These are phyloP conservation scores for Umbelopsis vinacea DNA, from an alignment of 192 early-diverging fungal genomes.

Conservation along the genomic window DNA sequence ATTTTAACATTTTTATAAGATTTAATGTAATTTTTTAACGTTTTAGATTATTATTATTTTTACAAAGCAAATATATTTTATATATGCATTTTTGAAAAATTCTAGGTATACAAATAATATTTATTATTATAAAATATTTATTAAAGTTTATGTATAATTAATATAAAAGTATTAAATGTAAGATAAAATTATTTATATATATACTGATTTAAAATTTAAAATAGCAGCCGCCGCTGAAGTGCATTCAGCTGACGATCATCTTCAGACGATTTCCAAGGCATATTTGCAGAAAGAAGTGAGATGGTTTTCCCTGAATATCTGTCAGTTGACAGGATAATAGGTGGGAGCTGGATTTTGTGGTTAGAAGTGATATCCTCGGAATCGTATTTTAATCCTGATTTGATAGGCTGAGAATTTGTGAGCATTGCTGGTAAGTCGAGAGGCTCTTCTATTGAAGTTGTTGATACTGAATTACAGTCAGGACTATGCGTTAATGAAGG, in stretches of 20 bases:
- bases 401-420: neutral
- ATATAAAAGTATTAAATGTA: neutral
- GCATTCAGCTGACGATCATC: neutral
- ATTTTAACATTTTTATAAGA: too few species aligned
- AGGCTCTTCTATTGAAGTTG: neutral
- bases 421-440: neutral
- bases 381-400: neutral
- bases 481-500: neutral
- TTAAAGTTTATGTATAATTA: neutral
- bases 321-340: neutral
- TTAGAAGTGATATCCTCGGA: neutral
- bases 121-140: neutral
- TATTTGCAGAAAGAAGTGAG: neutral
- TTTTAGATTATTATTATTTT: too few species aligned
- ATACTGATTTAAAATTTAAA: neutral
- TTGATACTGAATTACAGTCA: slow-evolving; percentile 14
- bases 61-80: too few species aligned
- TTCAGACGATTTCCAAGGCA: neutral
- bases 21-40: too few species aligned
- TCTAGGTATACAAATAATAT: too few species aligned
- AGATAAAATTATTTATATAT: neutral
- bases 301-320: neutral
- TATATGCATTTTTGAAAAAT: too few species aligned
- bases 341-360: neutral
- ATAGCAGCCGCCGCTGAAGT: neutral